Percentiles rank a stretch among this genome's conserved stretches.
Conservation (phyloP, 2,329 filamentous ascomycete species). For the Coleophoma eucalyptorum region DNA sequence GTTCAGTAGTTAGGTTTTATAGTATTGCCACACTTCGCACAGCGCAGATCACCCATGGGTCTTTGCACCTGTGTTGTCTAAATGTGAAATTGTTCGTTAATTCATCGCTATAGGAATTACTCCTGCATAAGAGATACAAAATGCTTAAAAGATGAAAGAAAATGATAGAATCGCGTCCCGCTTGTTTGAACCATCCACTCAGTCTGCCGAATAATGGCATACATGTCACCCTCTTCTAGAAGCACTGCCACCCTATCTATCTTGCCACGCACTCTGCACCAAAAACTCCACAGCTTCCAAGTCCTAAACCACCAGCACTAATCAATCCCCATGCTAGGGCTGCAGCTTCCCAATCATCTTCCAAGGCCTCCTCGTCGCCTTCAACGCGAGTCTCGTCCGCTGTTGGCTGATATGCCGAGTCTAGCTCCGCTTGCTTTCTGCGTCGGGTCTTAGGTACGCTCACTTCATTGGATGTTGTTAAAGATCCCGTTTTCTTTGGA, state of each 20-base stretch:
- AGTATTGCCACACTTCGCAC: too few species aligned
- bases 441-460: slow-evolving; percentile 1
- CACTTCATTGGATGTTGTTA: neutral
- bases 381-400: slow-evolving; percentile 27
- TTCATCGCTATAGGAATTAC: too few species aligned
- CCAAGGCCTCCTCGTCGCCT: slow-evolving; percentile 36
- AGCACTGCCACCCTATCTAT: neutral
- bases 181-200: too few species aligned
- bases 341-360: slow-evolving; percentile 42
- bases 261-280: slow-evolving; percentile 34
- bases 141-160: too few species aligned
- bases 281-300: slow-evolving; percentile 40
- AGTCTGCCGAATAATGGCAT: too few species aligned
- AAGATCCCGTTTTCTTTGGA: slow-evolving; percentile 8
- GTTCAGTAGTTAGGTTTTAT: too few species aligned
- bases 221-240: neutral
- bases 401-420: slow-evolving; percentile 30
- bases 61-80: too few species aligned
- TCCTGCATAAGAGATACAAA: too few species aligned
- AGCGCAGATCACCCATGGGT: too few species aligned
- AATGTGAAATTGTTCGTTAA: too few species aligned
- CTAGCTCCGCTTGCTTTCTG: slow-evolving; percentile 23
- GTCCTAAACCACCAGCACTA: slow-evolving; percentile 38
- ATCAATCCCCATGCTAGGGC: slow-evolving; percentile 43
- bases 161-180: too few species aligned